Evolutionary conservation across 2,329 filamentous ascomycete genomes (phyloP).

Genomic region (Cucurbitaria berberidis): DNA sequence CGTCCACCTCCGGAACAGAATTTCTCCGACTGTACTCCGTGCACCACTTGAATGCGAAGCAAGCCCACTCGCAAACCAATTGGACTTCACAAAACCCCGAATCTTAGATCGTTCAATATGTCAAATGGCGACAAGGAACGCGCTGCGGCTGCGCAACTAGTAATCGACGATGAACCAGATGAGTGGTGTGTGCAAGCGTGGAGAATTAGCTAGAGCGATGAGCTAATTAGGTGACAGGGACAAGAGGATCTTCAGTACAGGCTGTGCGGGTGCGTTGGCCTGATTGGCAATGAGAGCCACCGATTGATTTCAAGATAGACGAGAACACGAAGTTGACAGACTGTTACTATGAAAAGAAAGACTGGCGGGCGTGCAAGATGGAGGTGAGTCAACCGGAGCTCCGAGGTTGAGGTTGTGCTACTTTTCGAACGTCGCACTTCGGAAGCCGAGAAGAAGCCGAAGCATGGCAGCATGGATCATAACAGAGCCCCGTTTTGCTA

Average conservation of each 20-base stretch:
- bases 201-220: conserved; percentile 11
- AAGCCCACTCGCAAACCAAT: no score
- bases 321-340: conserved; percentile 92
- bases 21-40: conserved; percentile 38
- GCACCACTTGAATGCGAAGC: conserved; percentile 11
- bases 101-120: conserved; percentile 51
- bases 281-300: neutral
- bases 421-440: conserved; percentile 6
- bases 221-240: conserved; percentile 67
- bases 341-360: conserved; percentile 94
- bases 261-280: conserved; percentile 73
- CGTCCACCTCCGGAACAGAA: conserved; percentile 33
- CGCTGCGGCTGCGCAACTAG: conserved; percentile 45
- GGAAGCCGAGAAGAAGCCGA: conserved; percentile 39
- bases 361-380: conserved; percentile 86
- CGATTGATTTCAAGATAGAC: conserved; percentile 56
- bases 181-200: conserved; percentile 73
- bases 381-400: conserved; percentile 71
- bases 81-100: conserved; percentile 6
- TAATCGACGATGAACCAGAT: conserved; percentile 86
- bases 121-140: conserved; percentile 61
- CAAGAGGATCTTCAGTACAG: conserved; percentile 96
- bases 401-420: neutral
- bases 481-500: neutral
- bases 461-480: conserved; percentile 7